phyloP scores from a whole-genome alignment of 1,284 basidiomycete species.

The Ganoderma meredithae region DNA sequence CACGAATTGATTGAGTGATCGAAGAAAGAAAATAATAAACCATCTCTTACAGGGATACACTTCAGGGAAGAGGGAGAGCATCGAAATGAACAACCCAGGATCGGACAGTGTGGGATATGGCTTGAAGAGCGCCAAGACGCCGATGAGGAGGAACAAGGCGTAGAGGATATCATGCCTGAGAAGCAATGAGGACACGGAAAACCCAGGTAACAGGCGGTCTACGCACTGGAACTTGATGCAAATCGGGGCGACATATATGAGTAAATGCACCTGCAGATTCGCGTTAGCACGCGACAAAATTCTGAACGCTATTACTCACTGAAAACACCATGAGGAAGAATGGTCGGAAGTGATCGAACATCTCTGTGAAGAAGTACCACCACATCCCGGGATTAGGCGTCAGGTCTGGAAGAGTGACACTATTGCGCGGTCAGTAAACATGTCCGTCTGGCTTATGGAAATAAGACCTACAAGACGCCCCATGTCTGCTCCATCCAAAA shows the following conservation, averaged over 20 bases:
- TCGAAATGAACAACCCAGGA: slow-evolving; percentile 84
- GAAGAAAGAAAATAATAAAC: not conserved
- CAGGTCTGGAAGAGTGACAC: slow-evolving; percentile 73
- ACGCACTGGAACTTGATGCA: slow-evolving; percentile 87
- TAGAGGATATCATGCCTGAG: slow-evolving; percentile 86
- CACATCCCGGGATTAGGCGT: slow-evolving; percentile 94
- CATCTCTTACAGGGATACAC: slow-evolving; percentile 75
- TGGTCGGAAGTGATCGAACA: slow-evolving; percentile 97
- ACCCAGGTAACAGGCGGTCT: not conserved
- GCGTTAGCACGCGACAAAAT: not conserved
- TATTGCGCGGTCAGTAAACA: slow-evolving; percentile 18
- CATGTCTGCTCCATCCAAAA: slow-evolving; percentile 81
- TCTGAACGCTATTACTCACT: slow-evolving; percentile 50
- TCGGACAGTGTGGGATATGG: slow-evolving; percentile 93
- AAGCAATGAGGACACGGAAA: not conserved
- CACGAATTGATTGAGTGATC: not conserved
- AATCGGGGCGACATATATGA: slow-evolving; percentile 86
- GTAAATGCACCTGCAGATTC: slow-evolving; percentile 73
- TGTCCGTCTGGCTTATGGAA: not conserved
- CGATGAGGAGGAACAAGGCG: slow-evolving; percentile 79
- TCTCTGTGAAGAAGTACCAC: slow-evolving; percentile 99
- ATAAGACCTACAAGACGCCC: slow-evolving; percentile 72
- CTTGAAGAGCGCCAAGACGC: slow-evolving; percentile 88
- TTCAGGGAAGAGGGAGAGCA: slow-evolving; percentile 87
- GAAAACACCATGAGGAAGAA: slow-evolving; percentile 98